Base-by-base conservation (phyloP, 768 basidiomycete species). In the Porphyrellus cyaneotinctus region DNA sequence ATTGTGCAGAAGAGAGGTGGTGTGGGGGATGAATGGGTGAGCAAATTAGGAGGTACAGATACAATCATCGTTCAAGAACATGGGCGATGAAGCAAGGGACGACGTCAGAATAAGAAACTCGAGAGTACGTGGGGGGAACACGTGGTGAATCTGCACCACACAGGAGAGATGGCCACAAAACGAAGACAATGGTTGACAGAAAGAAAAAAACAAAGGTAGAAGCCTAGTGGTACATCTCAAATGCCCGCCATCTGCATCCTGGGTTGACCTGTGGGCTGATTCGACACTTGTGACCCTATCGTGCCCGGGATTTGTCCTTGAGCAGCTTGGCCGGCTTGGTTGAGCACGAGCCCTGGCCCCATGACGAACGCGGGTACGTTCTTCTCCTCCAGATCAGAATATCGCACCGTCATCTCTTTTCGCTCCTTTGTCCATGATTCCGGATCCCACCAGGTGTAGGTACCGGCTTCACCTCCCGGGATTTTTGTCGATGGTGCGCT, bases 401-500 rank as follows among this genome's bases (percentile, higher is more conserved):
- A 88, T 55, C 86, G 71, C 43, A 89, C 87, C 15, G 80, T 83
- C 80, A 87, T 83, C 64, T 88, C 84, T 70, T 86, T 88, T 64
- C 85, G 78, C 62, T 85, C 82, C 72, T 89, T 87, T 53, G 77
- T 74, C 85, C 85, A 87, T 66, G 80, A 82, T 54, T 90, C 87
- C 11, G 85, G 82, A 62, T 91, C 88, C 87, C 92, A 95, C 75
- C 84, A 88, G 44, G 91, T 89, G 74, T 95, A 95, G 48, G 85
- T 82, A 24, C 94, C 93, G 59, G 87, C 83, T 70, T 97, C 91
- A 62, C 88, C 84, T 45, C 88, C 86, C 39, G 78, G 82, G 8
- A 88, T 84, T 70, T 90, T 90, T 60, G 83, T 79, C 53, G 86
- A 86, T 43, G 85, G 84, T 47, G 80, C 74, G 49, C 87, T 85